These are phyloP conservation scores for Gossypium gossypioides DNA, from an alignment of 441 rosid genomes.

Conservation along the genomic window DNA sequence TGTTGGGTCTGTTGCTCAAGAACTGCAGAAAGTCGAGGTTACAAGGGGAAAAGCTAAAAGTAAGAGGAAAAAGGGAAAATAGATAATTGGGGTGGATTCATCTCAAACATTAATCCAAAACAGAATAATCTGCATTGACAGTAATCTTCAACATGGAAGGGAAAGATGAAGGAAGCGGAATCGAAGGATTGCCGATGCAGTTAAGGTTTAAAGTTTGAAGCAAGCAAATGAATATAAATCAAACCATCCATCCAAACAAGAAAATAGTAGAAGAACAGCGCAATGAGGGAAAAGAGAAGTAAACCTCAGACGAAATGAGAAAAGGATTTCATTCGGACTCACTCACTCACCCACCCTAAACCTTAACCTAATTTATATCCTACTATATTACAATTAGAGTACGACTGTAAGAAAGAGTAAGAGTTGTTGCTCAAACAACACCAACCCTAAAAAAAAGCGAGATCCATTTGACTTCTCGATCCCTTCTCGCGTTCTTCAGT, in stretches of 20 bases:
- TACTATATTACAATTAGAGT: no score
- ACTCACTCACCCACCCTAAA: no score
- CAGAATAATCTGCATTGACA: background rate
- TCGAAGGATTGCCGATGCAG: background rate
- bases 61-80: background rate
- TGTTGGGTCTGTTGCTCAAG: slow-evolving; percentile 8
- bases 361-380: no score
- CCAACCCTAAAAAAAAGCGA: no score
- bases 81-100: background rate
- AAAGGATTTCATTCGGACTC: background rate
- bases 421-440: no score
- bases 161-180: background rate
- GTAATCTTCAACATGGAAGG: background rate
- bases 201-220: background rate
- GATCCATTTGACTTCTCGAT: no score
- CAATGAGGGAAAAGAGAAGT: background rate
- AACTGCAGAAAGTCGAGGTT: background rate
- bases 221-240: background rate
- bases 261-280: background rate
- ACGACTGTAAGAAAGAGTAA: no score
- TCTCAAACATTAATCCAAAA: slow-evolving; percentile 1
- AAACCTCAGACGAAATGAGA: background rate
- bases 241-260: background rate
- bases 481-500: no score
- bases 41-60: background rate